phyloP scores from a whole-genome alignment of 2,329 filamentous ascomycete genomes.

The Aspergillus aculeatus region DNA sequence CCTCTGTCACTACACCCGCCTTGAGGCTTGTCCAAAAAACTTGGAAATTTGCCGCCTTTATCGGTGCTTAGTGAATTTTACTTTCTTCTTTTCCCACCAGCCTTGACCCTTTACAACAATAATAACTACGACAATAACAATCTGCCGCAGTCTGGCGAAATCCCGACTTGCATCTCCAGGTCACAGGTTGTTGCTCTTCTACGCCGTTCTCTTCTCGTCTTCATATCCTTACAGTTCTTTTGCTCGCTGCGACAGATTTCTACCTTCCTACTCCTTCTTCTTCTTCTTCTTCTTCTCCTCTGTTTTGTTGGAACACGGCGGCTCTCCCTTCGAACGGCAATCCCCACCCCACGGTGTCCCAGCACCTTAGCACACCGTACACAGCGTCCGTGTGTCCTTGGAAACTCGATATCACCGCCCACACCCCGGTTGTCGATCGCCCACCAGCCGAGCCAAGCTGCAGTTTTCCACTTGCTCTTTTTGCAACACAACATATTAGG shows the following conservation, averaged over 20 bases:
- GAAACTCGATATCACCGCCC: conserved; percentile 18
- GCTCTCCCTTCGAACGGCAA: conserved; percentile 17
- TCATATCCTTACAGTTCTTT: not conserved
- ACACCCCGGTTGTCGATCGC: conserved; percentile 9
- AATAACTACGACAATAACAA: not conserved
- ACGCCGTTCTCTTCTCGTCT: not conserved
- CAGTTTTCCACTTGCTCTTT: conserved; percentile 7
- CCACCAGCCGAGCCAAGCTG: conserved; percentile 12
- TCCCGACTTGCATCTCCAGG: not conserved
- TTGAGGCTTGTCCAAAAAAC: not conserved
- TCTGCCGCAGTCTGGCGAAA: not conserved
- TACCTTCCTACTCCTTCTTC: conserved; percentile 9
- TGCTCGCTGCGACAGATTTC: not conserved
- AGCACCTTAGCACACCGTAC: not conserved
- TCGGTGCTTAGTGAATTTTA: conserved; percentile 9
- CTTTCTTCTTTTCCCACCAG: conserved; percentile 3
- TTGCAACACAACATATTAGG: not conserved
- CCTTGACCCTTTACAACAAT: not conserved
- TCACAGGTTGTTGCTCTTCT: not conserved
- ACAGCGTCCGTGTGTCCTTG: conserved; percentile 19
- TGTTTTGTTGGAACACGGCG: conserved; percentile 13
- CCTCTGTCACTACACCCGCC: not conserved
- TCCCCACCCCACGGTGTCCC: conserved; percentile 21
- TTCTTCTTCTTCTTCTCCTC: too few relatives aligned
- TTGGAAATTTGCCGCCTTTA: conserved; percentile 13